Percentiles rank a stretch among this genome's conserved stretches.
Conservation (phyloP, 305 asterid genomes). For the Fraxinus albicans region DNA sequence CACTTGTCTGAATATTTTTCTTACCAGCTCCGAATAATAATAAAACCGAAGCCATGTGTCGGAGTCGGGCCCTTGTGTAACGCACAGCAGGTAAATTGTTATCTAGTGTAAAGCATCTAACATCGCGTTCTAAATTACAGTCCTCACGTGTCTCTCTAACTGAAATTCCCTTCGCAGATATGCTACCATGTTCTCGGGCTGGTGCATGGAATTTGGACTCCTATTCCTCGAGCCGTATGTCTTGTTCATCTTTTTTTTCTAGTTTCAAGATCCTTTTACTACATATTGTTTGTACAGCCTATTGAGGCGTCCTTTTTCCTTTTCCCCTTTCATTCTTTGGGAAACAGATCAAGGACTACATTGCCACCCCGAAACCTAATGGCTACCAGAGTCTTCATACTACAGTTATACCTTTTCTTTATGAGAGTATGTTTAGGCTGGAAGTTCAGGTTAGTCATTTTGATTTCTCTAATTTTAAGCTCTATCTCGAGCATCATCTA, state of each 20-base stretch:
- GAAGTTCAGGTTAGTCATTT: slow-evolving; percentile 76
- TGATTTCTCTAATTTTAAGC: slow-evolving; percentile 7
- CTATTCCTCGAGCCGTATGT: slow-evolving; percentile 89
- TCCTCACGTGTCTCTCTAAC: slow-evolving; percentile 13
- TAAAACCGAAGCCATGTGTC: slow-evolving; percentile 78
- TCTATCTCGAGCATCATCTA: slow-evolving; percentile 5
- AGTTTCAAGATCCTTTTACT: not conserved
- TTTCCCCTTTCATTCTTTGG: slow-evolving; percentile 7
- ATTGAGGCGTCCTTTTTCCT: not conserved
- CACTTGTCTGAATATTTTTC: slow-evolving; percentile 27
- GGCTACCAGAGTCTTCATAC: slow-evolving; percentile 98
- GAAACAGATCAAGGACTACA: slow-evolving; percentile 60
- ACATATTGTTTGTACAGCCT: slow-evolving; percentile 15
- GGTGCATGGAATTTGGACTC: slow-evolving; percentile 92
- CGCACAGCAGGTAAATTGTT: slow-evolving; percentile 72
- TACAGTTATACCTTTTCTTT: slow-evolving; percentile 91
- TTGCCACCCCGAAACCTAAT: slow-evolving; percentile 93
- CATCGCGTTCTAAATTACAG: slow-evolving; percentile 14
- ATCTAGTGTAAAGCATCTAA: not conserved
- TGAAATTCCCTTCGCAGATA: slow-evolving; percentile 41
- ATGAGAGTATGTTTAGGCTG: slow-evolving; percentile 85
- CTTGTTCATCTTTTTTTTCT: slow-evolving; percentile 18
- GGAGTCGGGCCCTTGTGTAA: slow-evolving; percentile 89
- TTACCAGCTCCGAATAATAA: slow-evolving; percentile 75
- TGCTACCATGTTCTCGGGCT: slow-evolving; percentile 96